phyloP scores from a whole-genome alignment of 805 yeast species.

The Candida boidinii region DNA sequence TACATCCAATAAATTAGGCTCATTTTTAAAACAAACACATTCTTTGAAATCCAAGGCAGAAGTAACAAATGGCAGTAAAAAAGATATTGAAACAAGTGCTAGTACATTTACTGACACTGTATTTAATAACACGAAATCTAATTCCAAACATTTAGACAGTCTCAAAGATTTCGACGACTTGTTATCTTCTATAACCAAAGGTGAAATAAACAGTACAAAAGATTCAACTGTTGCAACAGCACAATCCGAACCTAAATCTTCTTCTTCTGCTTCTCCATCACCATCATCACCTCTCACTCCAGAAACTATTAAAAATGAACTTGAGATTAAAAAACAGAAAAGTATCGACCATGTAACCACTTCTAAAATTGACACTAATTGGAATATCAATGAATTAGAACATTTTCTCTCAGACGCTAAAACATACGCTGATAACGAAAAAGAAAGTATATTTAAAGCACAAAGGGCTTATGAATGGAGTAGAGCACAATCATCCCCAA shows the following conservation, averaged over 20 bases:
- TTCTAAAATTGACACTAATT: conserved; percentile 1
- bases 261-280: conserved; percentile 2
- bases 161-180: conserved; percentile 12
- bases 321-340: not conserved
- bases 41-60: conserved; percentile 3
- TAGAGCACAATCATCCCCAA: conserved; percentile 20
- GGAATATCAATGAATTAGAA: conserved; percentile 23
- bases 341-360: not conserved
- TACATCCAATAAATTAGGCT: not conserved
- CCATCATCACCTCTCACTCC: too few species aligned
- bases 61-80: conserved; percentile 1
- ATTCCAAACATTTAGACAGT: not conserved
- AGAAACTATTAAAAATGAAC: not conserved
- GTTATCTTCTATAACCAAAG: conserved; percentile 15
- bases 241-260: conserved; percentile 8
- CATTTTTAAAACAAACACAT: not conserved
- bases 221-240: conserved; percentile 18
- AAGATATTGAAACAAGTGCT: not conserved
- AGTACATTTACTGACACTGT: not conserved
- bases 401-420: conserved; percentile 35
- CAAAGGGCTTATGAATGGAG: conserved; percentile 47
- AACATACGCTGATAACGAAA: conserved; percentile 26
- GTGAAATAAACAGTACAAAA: conserved; percentile 12
- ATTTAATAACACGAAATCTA: not conserved
- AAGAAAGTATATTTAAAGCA: conserved; percentile 38